Evolutionary conservation across 2,329 filamentous ascomycete genomes (phyloP).

Genomic region (Fusarium phyllophilum): DNA sequence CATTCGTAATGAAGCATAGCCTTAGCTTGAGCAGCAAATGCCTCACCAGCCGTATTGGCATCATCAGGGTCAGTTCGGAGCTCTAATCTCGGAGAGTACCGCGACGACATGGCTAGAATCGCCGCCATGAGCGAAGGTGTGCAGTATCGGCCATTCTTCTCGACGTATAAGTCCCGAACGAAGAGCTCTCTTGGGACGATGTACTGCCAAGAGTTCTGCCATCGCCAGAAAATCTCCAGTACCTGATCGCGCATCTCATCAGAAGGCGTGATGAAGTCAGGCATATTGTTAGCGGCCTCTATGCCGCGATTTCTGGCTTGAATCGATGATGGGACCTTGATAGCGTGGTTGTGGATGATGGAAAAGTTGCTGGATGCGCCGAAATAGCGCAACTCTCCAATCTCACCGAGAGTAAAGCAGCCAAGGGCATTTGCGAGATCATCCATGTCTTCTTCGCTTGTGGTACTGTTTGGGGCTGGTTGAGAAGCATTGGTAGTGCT

Average conservation of each 20-base stretch:
- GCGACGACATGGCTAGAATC: neutral
- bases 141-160: slow-evolving; percentile 1
- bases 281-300: neutral
- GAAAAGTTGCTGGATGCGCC: slow-evolving; percentile 14
- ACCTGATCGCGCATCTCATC: slow-evolving; percentile 5
- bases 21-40: neutral
- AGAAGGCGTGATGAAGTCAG: neutral
- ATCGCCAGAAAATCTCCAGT: neutral
- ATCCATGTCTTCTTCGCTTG: neutral
- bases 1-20: slow-evolving; percentile 3
- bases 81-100: neutral
- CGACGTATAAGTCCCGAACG: neutral
- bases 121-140: neutral
- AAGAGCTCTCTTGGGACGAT: slow-evolving; percentile 6
- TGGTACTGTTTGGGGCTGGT: neutral
- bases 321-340: neutral
- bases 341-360: slow-evolving; percentile 5
- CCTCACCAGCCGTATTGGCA: slow-evolving; percentile 3
- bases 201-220: slow-evolving; percentile 11
- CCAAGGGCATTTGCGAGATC: neutral
- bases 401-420: slow-evolving; percentile 6
- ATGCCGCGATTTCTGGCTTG: neutral
- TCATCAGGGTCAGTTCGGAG: neutral
- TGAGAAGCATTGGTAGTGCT: neutral
- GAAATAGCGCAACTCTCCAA: slow-evolving; percentile 5